These are phyloP conservation scores for Hemisphaericaspora nanyangensis DNA, from an alignment of 805 yeast genomes.

Conservation along the genomic window DNA sequence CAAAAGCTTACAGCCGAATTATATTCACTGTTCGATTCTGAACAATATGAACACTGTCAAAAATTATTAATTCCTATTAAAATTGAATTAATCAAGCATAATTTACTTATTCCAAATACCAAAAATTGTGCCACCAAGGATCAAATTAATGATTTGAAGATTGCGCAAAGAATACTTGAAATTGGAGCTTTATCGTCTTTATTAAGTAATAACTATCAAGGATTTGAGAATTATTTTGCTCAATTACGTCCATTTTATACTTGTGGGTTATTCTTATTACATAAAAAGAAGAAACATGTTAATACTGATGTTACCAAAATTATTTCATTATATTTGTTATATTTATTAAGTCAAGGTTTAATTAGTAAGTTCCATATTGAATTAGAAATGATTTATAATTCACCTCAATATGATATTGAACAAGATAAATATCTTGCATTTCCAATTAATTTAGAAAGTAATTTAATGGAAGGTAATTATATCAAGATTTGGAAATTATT, in stretches of 20 bases:
- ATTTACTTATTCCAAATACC: slow-evolving; percentile 64
- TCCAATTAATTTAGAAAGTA: slow-evolving; percentile 85
- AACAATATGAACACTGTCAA: slow-evolving; percentile 59
- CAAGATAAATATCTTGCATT: slow-evolving; percentile 60
- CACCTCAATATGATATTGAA: slow-evolving; percentile 55
- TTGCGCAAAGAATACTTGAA: slow-evolving; percentile 80
- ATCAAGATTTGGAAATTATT: slow-evolving; percentile 83
- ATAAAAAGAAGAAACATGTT: slow-evolving; percentile 33
- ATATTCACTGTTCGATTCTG: slow-evolving; percentile 57
- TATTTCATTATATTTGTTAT: slow-evolving; percentile 69
- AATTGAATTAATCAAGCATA: slow-evolving; percentile 71
- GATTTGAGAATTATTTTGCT: slow-evolving; percentile 68
- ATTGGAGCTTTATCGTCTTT: slow-evolving; percentile 82
- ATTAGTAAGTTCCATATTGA: slow-evolving; percentile 89
- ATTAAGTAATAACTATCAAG: slow-evolving; percentile 53
- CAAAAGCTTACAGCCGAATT: slow-evolving; percentile 68
- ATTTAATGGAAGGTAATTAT: slow-evolving; percentile 95
- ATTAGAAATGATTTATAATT: slow-evolving; percentile 64
- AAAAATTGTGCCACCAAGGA: slow-evolving; percentile 30
- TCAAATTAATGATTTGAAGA: slow-evolving; percentile 62
- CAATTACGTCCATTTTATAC: slow-evolving; percentile 79
- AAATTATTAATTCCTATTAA: slow-evolving; percentile 67
- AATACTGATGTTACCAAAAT: slow-evolving; percentile 53
- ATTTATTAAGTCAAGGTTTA: slow-evolving; percentile 76
- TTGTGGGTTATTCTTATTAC: not conserved